Base-by-base conservation (phyloP, 768 basidiomycete species). In the Paxillus involutus region DNA sequence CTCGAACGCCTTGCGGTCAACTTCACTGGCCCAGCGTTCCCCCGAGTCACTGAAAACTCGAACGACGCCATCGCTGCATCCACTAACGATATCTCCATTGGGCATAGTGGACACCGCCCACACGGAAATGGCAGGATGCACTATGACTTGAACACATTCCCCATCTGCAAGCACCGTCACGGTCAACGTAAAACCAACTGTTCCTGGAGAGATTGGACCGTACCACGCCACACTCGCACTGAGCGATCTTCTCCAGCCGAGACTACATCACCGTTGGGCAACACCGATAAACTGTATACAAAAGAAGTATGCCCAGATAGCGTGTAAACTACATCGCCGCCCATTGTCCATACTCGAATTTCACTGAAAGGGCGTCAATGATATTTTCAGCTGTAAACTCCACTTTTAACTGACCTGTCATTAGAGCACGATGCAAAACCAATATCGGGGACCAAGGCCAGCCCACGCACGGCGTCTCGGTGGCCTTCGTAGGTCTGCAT, bases 231-330 rank as follows among this genome's bases (percentile, higher is more conserved):
- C 35, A 98, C 78, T 19, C 96, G 82, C 47, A 96, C 84, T 4
- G 89, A 89, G 45, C 96, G 86, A 71, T 99, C 97, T 73, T 99
- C 97, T 7, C 96, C 94, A 35, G 86, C 84, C n/a, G 90, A 93
- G 8, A 96, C 85, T 19, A 94, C 79, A 59, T 88, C 85, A 17
- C 95, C 91, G 56, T 73, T 84, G 2, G 94, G 88, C 17, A 98
- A 78, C 17, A 91, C 81, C 0, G 90, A 82, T 13, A 99, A 70
- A 52, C 89, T 88, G 74, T 98, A 99, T 13, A 98, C 93, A 68
- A 98, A 99, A 19, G 94, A 97, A 2, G 94, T 96, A 69, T 98
- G 97, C 1, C 94, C 97, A 4, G 89, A 86, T n/a, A 98, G 72
- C 0, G 85, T 83, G 65, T 88, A 87, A 50, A 88, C 77, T 44